Conservation (phyloP, 2,329 filamentous ascomycete species). For the Colletotrichum orchidophilum region DNA sequence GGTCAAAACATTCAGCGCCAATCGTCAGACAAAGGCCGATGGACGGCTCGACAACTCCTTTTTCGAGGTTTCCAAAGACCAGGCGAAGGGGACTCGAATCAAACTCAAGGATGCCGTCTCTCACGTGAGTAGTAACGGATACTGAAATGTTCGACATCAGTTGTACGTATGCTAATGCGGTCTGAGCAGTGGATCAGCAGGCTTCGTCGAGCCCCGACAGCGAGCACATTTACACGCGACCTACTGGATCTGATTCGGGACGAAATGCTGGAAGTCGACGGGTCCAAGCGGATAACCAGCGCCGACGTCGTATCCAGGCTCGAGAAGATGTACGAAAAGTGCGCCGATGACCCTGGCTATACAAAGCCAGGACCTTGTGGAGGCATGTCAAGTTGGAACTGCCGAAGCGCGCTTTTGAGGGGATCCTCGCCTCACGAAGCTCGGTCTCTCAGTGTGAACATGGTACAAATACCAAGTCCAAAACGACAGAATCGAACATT, state of each 20-base stretch:
- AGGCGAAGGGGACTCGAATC: accelerated
- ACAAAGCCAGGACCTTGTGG: neutral
- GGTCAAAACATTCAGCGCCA: neutral
- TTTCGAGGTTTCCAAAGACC: neutral
- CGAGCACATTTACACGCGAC: neutral
- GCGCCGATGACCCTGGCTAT: neutral
- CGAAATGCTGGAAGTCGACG: neutral
- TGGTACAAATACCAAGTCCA: neutral
- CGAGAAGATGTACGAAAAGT: neutral
- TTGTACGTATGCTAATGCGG: neutral
- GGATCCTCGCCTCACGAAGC: neutral
- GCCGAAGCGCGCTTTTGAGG: neutral
- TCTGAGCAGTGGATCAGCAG: conserved; percentile 1
- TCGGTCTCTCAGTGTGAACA: neutral
- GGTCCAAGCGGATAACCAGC: neutral
- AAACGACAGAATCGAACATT: neutral
- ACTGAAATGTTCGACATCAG: too few species aligned
- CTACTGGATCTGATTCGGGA: neutral
- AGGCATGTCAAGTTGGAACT: neutral
- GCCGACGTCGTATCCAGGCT: neutral
- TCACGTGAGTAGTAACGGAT: neutral
- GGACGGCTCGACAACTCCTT: neutral
- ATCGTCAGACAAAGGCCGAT: neutral
- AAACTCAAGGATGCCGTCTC: neutral
- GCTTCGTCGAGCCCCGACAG: neutral